A percentile compares a stretch with the other conserved stretches of the same genome.
Evolutionary conservation across 176 grass and related monocot genomes (phyloP).

Genomic region (Musa schizocarpa): DNA sequence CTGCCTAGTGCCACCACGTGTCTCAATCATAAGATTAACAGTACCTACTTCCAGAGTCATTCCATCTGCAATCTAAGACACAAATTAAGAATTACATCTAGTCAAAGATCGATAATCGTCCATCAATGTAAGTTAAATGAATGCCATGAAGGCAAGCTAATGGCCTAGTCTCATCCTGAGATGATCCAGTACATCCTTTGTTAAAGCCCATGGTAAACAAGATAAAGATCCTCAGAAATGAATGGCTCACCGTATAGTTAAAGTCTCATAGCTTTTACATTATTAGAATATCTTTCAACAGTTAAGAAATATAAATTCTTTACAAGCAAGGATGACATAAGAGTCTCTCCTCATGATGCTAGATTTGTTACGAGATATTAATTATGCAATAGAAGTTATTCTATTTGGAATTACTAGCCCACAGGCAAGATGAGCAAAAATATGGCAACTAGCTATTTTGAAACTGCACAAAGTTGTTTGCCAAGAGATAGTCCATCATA

Average conservation of each 20-base stretch:
- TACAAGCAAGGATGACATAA: too few species aligned
- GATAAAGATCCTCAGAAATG: background rate
- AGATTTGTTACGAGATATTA: too few species aligned
- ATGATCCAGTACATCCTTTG: background rate
- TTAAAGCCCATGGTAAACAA: background rate
- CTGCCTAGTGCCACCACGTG: slow-evolving; percentile 53
- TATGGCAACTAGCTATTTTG: too few species aligned
- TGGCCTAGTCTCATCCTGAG: background rate
- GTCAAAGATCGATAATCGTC: background rate
- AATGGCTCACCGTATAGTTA: background rate
- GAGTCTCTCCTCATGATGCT: too few species aligned
- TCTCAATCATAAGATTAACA: slow-evolving; percentile 92
- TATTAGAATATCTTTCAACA: too few species aligned
- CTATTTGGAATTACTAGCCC: too few species aligned
- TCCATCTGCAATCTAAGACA: slow-evolving; percentile 87
- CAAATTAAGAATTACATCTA: slow-evolving; percentile 13
- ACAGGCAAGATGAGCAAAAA: too few species aligned
- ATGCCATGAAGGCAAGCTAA: background rate
- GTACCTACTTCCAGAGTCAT: slow-evolving; percentile 95
- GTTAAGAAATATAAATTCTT: too few species aligned
- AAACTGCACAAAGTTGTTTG: too few species aligned
- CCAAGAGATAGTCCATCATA: too few species aligned
- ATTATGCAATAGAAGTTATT: too few species aligned
- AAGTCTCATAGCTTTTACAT: too few species aligned
- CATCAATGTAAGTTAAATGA: background rate